A percentile compares a stretch with the other conserved stretches of the same genome.
These are phyloP conservation scores for Scortechinia acanthostroma DNA, from an alignment of 2,329 filamentous ascomycete genomes.

Conservation along the genomic window DNA sequence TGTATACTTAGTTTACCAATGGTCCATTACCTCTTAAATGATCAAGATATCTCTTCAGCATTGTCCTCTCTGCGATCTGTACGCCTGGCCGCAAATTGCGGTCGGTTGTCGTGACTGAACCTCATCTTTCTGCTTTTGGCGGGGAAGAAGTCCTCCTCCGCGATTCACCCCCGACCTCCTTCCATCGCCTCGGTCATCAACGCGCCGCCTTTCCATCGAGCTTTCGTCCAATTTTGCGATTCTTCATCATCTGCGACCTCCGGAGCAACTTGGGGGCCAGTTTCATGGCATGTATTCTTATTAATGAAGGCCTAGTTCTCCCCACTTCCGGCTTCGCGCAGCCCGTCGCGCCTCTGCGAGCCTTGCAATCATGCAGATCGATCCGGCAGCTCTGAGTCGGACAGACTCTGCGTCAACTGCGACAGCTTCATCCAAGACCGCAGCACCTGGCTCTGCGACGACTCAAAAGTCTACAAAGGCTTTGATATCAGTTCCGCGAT, in stretches of 20 bases:
- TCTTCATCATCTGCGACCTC: neutral
- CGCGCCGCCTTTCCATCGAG: neutral
- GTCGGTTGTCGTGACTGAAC: too few relatives aligned
- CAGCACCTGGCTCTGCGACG: conserved; percentile 5
- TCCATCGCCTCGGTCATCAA: conserved; percentile 3
- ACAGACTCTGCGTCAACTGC: conserved; percentile 7
- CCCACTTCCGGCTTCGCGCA: neutral
- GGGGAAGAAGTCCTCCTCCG: neutral
- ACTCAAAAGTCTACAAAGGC: conserved; percentile 3
- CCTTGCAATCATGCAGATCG: conserved; percentile 7
- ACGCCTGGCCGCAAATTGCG: too few relatives aligned
- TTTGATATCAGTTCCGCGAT: conserved; percentile 6
- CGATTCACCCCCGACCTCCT: neutral
- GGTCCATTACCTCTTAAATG: neutral
- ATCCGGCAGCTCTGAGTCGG: conserved; percentile 2
- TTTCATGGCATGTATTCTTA: neutral
- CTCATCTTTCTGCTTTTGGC: too few relatives aligned
- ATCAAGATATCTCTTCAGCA: too few relatives aligned
- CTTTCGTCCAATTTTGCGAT: neutral
- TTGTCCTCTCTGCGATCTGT: too few relatives aligned
- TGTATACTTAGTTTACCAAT: neutral
- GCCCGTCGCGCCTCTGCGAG: conserved; percentile 6
- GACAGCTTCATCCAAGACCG: conserved; percentile 7
- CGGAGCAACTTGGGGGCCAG: neutral
- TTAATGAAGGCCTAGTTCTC: conserved; percentile 1